Base-by-base conservation (phyloP, 345 rosid genomes). In the Mangifera indica region DNA sequence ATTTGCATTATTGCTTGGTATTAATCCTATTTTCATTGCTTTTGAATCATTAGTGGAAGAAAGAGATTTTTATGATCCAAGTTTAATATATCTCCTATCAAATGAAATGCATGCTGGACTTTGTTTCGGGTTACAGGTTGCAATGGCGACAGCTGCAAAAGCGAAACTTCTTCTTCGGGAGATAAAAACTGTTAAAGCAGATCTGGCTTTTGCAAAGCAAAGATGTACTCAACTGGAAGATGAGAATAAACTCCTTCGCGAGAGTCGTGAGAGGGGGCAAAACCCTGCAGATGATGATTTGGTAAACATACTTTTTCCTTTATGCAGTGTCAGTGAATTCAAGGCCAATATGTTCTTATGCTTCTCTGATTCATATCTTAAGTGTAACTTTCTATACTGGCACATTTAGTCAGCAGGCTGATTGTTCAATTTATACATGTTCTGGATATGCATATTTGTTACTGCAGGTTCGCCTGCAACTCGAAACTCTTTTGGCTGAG, bases 91-190 rank as follows among this genome's bases (percentile, higher is more conserved):
- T 48, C 46, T 79, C 61, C 55, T 61, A 60, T 60, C 21, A 58
- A 51, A 76, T 79, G 81, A 79, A 73, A 74, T 78, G 76, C 79
- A 82, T 81, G 68, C 74, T 71, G 77, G 69, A 68, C 68, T 56
- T 58, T 46, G 34, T 70, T 77, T 72, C 66, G 64, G 42, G 26
- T 74, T 45, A 76, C 86, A 94, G 98, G 97, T 92, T 78, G 98
- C 98, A 7, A 90, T 94, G 97, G 97, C 98, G 60, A 94, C 97
- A 29, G 97, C 97, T 77, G 92, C 98, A 11, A 94, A 94, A 81
- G 98, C 97, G 60, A 94, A 94, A 81, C 95, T 92, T 51, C 97
- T 94, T 60, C 89, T 94, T 60, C 93, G 98, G 13, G 99, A 96
- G 71, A 74, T 96, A 55, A 96, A 93, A 83, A 93, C 98, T 11